These are phyloP conservation scores for Theobroma grandiflorum DNA, from an alignment of 441 rosid genomes.

Conservation along the genomic window DNA sequence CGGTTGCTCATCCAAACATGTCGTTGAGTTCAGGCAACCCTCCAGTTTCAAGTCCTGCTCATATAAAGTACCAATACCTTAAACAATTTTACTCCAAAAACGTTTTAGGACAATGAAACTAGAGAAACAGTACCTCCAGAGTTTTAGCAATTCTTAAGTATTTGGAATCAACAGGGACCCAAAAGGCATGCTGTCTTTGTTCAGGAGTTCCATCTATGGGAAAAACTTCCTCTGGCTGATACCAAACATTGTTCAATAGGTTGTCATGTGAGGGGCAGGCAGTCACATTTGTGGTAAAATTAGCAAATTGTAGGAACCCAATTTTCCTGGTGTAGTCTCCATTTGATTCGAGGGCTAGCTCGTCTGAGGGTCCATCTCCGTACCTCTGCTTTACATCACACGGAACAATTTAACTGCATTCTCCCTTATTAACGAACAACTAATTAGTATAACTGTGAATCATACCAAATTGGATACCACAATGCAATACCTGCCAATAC, in stretches of 20 bases:
- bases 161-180: slow-evolving; percentile 19
- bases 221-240: slow-evolving; percentile 23
- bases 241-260: slow-evolving; percentile 16
- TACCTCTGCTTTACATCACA: neutral
- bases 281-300: neutral
- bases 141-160: neutral
- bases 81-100: no score
- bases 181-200: slow-evolving; percentile 1
- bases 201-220: slow-evolving; percentile 6
- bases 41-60: neutral
- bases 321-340: slow-evolving; percentile 17
- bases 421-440: no score
- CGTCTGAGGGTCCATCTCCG: slow-evolving; percentile 15
- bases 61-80: neutral
- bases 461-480: no score
- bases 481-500: slow-evolving; percentile 18
- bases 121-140: neutral
- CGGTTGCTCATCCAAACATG: neutral
- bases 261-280: neutral
- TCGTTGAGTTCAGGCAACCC: neutral
- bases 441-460: no score
- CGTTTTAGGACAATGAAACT: neutral
- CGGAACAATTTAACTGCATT: no score
- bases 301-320: neutral
- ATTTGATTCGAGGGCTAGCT: slow-evolving; percentile 8